Evolutionary conservation across 73 alveolate genomes (phyloP).

Genomic region (Paramecium sexaurelia): DNA sequence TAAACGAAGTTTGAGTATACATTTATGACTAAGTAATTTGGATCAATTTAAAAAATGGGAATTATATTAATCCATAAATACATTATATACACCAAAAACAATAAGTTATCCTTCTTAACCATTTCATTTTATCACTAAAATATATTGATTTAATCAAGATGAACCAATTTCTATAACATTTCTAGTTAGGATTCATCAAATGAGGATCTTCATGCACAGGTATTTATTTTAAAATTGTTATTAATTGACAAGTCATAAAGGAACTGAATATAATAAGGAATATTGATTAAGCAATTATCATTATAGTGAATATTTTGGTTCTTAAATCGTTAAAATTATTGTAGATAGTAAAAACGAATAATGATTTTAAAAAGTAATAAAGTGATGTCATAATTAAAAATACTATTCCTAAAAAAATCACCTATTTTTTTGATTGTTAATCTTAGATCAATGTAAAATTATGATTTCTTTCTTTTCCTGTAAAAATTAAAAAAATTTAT

Average conservation of each 20-base stretch:
- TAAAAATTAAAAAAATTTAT: background rate
- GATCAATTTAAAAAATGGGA: background rate
- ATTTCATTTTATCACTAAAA: background rate
- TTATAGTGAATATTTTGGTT: background rate
- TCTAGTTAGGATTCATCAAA: background rate
- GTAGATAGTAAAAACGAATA: background rate
- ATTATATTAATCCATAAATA: background rate
- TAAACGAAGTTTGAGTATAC: background rate
- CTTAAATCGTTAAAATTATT: background rate
- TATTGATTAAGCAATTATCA: background rate
- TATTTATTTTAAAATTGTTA: background rate
- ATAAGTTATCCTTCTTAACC: background rate
- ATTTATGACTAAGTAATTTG: background rate
- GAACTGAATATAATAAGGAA: background rate
- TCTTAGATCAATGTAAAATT: background rate
- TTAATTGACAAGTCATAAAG: background rate
- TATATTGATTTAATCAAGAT: background rate
- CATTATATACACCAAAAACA: background rate
- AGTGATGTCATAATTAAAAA: background rate
- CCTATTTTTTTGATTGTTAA: background rate
- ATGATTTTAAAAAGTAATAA: constrained; percentile 3
- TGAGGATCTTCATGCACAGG: constrained; percentile 16
- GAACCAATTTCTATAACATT: background rate
- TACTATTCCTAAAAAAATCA: constrained; percentile 1
- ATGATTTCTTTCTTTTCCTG: background rate